Evolutionary conservation across 768 basidiomycete species (phyloP), one percentile per base, ranked within the genome.

Genomic region (Boletus tomentosulus): DNA sequence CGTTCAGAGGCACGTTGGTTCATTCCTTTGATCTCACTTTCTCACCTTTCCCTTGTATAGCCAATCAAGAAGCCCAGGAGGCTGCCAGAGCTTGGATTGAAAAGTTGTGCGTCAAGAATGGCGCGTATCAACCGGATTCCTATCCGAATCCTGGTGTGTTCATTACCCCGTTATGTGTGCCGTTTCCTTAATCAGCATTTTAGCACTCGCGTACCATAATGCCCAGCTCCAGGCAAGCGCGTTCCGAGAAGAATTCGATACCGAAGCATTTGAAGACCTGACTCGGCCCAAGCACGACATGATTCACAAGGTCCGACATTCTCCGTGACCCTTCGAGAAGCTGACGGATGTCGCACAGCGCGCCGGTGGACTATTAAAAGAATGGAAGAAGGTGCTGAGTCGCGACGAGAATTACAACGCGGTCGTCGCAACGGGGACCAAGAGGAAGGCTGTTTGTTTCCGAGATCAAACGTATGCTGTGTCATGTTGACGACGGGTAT

Each of bases 221-320:
- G 89, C 84, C 19, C 89, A 95, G 63, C 79, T 98, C 8, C 86
- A 97, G 71, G 92, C 96, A 8, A 85, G 84, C 50, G 97, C 97
- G 0, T 95, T 98, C 72, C 84, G 89, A 48, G 91, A 97, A 65
- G 84, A 93, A 54, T 97, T 86, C 58, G 85, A 96, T 65, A 75
- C 79, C 1, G 81, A 84, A 52, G 72, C 81, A 0, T 91, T 92
- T 56, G 85, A 89, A 57, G 96, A 99, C 70, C 71, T 86, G 60
- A 93, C 95, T 0, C 66, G 79, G 54, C 95, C 95, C 4, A 85
- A 88, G 61, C 73, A 82, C 45, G 82, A 85, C 53, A 77, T 80
- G 66, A 92, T 98, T 51, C 87, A 92, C 63, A 84, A 88, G 77
- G 92, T 90, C 54, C 48, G 75, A 54, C 7, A 1, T 34, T 46